These are phyloP conservation scores for Fusarium oxysporum DNA, from an alignment of 2,329 filamentous ascomycete genomes.

Conservation along the genomic window DNA sequence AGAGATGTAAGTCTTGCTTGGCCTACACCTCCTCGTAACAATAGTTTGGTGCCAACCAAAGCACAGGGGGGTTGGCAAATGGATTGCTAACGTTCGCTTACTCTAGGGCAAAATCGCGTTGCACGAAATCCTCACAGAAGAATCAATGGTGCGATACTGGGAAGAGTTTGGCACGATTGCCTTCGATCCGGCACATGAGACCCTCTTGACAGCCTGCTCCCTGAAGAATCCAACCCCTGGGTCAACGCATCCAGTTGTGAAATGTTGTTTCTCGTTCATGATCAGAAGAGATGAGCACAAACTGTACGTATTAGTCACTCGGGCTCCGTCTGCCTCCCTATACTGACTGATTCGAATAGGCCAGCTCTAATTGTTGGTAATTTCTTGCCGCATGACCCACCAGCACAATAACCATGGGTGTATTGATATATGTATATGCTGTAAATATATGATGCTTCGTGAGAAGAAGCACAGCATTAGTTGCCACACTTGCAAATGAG, in stretches of 20 bases:
- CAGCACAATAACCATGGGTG: slow-evolving; percentile 36
- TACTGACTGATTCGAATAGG: slow-evolving; percentile 62
- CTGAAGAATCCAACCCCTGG: slow-evolving; percentile 83
- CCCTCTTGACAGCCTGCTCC: slow-evolving; percentile 91
- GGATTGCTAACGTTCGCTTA: slow-evolving; percentile 32
- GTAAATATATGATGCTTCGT: background rate
- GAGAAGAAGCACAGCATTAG: background rate
- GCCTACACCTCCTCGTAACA: slow-evolving; percentile 12
- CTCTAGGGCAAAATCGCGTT: slow-evolving; percentile 89
- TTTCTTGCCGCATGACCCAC: slow-evolving; percentile 86
- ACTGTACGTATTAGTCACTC: slow-evolving; percentile 73
- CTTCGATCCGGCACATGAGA: slow-evolving; percentile 93
- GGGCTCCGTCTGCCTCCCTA: background rate
- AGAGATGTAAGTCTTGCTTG: slow-evolving; percentile 77
- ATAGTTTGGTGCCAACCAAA: slow-evolving; percentile 4
- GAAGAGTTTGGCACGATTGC: slow-evolving; percentile 99
- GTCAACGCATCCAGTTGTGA: slow-evolving; percentile 78
- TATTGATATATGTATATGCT: background rate
- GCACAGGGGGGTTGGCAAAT: background rate
- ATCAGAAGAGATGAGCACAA: slow-evolving; percentile 95
- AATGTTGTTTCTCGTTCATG: slow-evolving; percentile 98
- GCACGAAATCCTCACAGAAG: slow-evolving; percentile 95
- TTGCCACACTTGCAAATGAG: background rate
- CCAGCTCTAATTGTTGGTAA: slow-evolving; percentile 96
- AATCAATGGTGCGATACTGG: slow-evolving; percentile 96